Base-by-base conservation (phyloP, 768 basidiomycete genomes). In the Hirschioporus abietinus region DNA sequence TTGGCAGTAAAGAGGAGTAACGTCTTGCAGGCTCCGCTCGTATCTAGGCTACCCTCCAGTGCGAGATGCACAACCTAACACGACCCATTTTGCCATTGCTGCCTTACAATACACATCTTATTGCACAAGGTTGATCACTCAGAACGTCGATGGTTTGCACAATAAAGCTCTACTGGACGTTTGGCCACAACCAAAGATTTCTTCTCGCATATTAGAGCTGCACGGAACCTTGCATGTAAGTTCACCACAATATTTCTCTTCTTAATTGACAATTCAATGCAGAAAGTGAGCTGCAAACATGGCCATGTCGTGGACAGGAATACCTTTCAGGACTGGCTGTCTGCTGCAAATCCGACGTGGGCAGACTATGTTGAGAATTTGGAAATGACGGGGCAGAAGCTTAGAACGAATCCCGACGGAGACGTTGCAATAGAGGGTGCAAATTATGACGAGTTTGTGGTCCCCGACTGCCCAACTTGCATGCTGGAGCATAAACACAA, bases 71-170 rank as follows among this genome's bases (percentile, higher is more conserved):
- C 82, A 83, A 60, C 93, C 95, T 4, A 98, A 97, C 71, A 88
- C 93, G 4, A 95, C 91, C 0, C 96, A 99, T 74, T 92, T 86
- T 71, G 89, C 92, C 9, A 78, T 99, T 27, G 90, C 92, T 6
- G 93, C 95, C 1, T 80, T 97, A 61, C 90, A 93, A 72, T 81
- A 92, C 69, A 77, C 89, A 9, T 84, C 83, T 1, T 76, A 87
- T 64, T 80, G 92, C 23, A 76, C 82, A 24, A 78, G 79, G 27
- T 75, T 95, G 35, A 87, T 98, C 68, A 99, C 96, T 0, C 91
- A 90, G 76, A 76, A 83, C 74, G 96, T 99, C n/a, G 96, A 99
- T 72, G 95, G 95, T 1, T 84, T 99, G 7, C 96, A 98, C 72
- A 88, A 88, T 64, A 93, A 92, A 77, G 92, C 93, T 8, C 76